These are phyloP conservation scores for Diaporthe sp. DNA, from an alignment of 2,329 filamentous ascomycete species.

Conservation along the genomic window DNA sequence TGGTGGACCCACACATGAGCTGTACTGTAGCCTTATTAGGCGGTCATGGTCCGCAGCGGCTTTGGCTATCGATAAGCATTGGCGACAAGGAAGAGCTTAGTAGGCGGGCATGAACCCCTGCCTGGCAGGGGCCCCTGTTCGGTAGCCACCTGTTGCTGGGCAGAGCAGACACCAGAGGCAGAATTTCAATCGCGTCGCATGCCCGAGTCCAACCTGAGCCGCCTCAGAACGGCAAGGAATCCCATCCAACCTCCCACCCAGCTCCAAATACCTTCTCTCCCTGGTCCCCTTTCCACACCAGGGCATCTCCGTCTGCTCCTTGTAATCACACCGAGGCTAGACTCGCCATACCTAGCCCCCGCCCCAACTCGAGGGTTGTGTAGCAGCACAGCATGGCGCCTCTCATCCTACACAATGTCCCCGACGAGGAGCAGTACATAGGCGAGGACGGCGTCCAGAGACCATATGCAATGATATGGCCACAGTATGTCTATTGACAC, in stretches of 20 bases:
- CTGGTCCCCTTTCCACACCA: neutral
- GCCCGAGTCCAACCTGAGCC: neutral
- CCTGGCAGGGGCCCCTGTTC: conserved; percentile 10
- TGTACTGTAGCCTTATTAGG: neutral
- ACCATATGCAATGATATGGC: conserved; percentile 77
- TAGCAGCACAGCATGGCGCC: conserved; percentile 66
- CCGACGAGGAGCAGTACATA: conserved; percentile 76
- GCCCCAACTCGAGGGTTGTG: neutral
- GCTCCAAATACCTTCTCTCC: neutral
- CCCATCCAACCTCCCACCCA: neutral
- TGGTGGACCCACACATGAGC: neutral
- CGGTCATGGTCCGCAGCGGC: neutral
- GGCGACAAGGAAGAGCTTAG: conserved; percentile 31
- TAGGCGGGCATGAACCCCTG: neutral
- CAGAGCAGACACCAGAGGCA: conserved; percentile 28
- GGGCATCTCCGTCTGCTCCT: too few species aligned
- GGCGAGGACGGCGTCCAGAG: conserved; percentile 76
- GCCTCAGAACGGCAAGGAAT: neutral
- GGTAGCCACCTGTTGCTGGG: conserved; percentile 32
- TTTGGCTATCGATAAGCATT: conserved; percentile 22
- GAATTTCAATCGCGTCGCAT: conserved; percentile 37
- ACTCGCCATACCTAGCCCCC: neutral
- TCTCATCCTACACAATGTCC: conserved; percentile 77
- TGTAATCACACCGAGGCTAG: too few species aligned
- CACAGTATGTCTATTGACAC: conserved; percentile 62